A percentile compares a stretch with the other conserved stretches of the same genome.
These are phyloP conservation scores for Cymbopogon flexuosus DNA, from an alignment of 202 grass and related monocot genomes.

Conservation along the genomic window DNA sequence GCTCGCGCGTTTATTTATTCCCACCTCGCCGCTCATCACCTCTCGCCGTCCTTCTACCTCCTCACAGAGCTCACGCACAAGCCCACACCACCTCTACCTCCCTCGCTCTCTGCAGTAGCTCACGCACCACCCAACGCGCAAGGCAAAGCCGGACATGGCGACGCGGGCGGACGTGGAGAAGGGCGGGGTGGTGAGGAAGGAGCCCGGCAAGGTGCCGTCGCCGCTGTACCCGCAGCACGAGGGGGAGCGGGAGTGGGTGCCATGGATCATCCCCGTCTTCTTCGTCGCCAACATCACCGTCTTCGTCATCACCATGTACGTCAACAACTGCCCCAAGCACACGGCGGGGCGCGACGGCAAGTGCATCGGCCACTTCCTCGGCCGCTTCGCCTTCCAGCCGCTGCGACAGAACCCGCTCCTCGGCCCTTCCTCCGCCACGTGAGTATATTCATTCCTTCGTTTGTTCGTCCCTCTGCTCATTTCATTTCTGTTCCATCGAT, in stretches of 20 bases:
- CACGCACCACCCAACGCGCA: too few relatives aligned
- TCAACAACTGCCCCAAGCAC: conserved; percentile 76
- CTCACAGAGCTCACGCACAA: background rate
- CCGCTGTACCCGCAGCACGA: conserved; percentile 66
- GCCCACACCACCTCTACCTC: background rate
- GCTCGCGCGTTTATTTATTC: conserved; percentile 39
- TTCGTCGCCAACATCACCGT: conserved; percentile 67
- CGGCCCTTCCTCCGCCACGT: conserved; percentile 72
- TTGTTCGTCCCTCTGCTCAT: too few relatives aligned
- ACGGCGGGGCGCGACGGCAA: background rate
- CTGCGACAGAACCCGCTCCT: conserved; percentile 78
- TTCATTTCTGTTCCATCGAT: too few relatives aligned
- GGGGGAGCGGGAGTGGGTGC: conserved; percentile 71
- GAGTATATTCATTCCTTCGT: background rate
- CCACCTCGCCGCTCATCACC: conserved; percentile 5
- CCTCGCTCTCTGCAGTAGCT: too few relatives aligned
- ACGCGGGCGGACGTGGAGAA: conserved; percentile 59
- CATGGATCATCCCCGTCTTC: conserved; percentile 71
- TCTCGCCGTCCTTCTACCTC: background rate
- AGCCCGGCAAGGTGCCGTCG: conserved; percentile 27
- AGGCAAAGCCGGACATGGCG: conserved; percentile 16
- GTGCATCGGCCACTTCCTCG: conserved; percentile 56
- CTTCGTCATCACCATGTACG: conserved; percentile 79
- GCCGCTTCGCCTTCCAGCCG: conserved; percentile 73
- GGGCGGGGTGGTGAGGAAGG: conserved; percentile 28